A percentile compares a stretch with the other conserved stretches of the same genome.
Evolutionary conservation across 129 eudicot species (phyloP).

Genomic region (Heracleum sosnowskyi): DNA sequence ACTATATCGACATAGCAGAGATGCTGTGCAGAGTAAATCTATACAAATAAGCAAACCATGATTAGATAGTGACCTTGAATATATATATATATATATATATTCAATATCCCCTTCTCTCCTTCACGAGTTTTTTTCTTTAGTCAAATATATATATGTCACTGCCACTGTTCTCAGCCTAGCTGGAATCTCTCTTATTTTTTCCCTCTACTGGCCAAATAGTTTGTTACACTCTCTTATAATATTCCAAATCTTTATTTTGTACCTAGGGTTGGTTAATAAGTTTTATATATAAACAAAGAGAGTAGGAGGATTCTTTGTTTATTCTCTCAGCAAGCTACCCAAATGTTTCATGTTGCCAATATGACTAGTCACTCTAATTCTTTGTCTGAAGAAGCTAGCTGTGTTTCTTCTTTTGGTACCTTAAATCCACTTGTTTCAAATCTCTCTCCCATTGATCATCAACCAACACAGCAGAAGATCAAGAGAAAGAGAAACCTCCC

Average conservation of each 20-base stretch:
- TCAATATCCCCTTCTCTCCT: slow-evolving; percentile 47
- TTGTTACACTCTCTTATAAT: slow-evolving; percentile 7
- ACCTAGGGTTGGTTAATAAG: background rate
- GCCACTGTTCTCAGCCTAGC: slow-evolving; percentile 16
- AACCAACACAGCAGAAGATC: slow-evolving; percentile 46
- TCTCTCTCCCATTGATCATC: slow-evolving; percentile 18
- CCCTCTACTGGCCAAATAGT: background rate
- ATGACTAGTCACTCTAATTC: slow-evolving; percentile 48
- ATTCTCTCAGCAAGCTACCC: slow-evolving; percentile 13
- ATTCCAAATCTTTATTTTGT: background rate
- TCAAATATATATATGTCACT: slow-evolving; percentile 5
- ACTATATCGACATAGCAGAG: background rate
- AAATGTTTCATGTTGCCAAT: slow-evolving; percentile 51
- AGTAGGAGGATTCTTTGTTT: slow-evolving; percentile 14
- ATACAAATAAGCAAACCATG: slow-evolving; percentile 18
- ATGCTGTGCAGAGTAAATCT: background rate
- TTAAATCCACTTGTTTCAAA: slow-evolving; percentile 45
- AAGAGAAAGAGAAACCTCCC: slow-evolving; percentile 90
- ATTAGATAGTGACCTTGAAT: slow-evolving; percentile 35
- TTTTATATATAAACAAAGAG: background rate
- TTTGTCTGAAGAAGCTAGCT: slow-evolving; percentile 60
- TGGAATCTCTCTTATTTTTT: slow-evolving; percentile 4
- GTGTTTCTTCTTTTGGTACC: slow-evolving; percentile 41
- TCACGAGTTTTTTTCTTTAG: slow-evolving; percentile 30
- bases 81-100: too few relatives aligned